phyloP scores from a whole-genome alignment of 2,329 filamentous ascomycete species.

The Exserohilum rostratum region DNA sequence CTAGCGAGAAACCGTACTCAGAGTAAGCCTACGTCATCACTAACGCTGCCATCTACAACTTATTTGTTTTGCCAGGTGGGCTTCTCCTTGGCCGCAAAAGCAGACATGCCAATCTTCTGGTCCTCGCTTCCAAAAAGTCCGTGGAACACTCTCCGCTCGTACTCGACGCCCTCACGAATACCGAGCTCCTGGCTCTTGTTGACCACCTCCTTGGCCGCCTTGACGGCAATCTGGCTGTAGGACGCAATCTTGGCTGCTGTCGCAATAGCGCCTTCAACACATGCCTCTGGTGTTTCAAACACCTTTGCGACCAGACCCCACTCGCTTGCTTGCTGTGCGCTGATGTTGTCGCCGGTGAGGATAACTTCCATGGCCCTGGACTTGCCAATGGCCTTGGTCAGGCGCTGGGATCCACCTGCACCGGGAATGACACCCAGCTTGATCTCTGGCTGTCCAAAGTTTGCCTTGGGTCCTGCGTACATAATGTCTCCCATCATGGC shows the following conservation, averaged over 20 bases:
- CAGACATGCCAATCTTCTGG: conserved; percentile 95
- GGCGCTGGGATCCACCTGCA: conserved; percentile 85
- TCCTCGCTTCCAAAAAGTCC: conserved; percentile 90
- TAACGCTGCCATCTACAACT: too few species aligned
- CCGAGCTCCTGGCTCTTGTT: conserved; percentile 96
- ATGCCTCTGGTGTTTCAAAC: conserved; percentile 78
- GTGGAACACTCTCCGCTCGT: conserved; percentile 92
- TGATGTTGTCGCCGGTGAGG: conserved; percentile 69
- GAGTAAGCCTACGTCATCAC: too few species aligned
- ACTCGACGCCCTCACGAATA: conserved; percentile 90
- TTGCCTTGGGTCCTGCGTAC: conserved; percentile 84
- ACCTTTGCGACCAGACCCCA: conserved; percentile 89
- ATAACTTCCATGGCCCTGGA: conserved; percentile 55
- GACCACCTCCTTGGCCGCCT: conserved; percentile 95
- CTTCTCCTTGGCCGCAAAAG: conserved; percentile 95
- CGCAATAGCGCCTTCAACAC: conserved; percentile 79
- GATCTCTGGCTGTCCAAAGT: conserved; percentile 96
- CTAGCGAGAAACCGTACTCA: too few species aligned
- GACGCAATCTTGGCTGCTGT: conserved; percentile 89
- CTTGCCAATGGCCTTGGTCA: conserved; percentile 70
- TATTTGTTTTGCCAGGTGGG: conserved; percentile 86
- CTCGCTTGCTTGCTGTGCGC: conserved; percentile 79
- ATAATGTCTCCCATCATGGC: conserved; percentile 97
- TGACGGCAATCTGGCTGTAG: conserved; percentile 83
- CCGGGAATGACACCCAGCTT: conserved; percentile 93